Conservation (phyloP, 371 early-diverging fungal species). For the Rhizopus stolonifer region DNA sequence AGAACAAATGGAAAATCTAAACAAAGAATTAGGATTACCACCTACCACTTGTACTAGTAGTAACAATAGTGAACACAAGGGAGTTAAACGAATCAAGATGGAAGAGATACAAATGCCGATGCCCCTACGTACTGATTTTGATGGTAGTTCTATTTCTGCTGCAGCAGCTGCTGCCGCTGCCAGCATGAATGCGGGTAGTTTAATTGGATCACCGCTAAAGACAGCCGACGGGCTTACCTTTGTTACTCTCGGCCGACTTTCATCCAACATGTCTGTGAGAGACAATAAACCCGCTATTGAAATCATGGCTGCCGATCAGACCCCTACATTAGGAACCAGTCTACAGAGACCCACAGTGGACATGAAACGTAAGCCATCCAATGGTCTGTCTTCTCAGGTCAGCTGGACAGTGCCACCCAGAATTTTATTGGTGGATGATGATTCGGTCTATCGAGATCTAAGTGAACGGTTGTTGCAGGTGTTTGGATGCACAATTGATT, state of each 20-base stretch:
- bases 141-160: conserved; percentile 5
- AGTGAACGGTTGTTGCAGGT: conserved; percentile 63
- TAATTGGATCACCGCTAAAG: conserved; percentile 40
- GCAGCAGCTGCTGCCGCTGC: conserved; percentile 41
- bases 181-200: conserved; percentile 47
- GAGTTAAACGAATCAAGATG: background rate
- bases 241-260: conserved; percentile 48
- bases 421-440: conserved; percentile 79
- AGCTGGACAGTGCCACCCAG: conserved; percentile 69
- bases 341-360: conserved; percentile 11
- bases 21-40: background rate
- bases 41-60: too few relatives aligned
- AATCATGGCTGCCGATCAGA: conserved; percentile 33
- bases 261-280: conserved; percentile 34
- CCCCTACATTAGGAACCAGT: conserved; percentile 9
- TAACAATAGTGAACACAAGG: background rate
- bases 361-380: conserved; percentile 13
- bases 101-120: background rate
- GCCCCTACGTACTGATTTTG: background rate
- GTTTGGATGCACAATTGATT: conserved; percentile 73
- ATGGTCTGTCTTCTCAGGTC: conserved; percentile 16
- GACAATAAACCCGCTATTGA: conserved; percentile 41
- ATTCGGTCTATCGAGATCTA: conserved; percentile 65
- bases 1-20: conserved; percentile 18
- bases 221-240: conserved; percentile 50